Evolutionary conservation across 108 stramenopile genomes (phyloP).

Genomic region (Licmophora abbreviata): DNA sequence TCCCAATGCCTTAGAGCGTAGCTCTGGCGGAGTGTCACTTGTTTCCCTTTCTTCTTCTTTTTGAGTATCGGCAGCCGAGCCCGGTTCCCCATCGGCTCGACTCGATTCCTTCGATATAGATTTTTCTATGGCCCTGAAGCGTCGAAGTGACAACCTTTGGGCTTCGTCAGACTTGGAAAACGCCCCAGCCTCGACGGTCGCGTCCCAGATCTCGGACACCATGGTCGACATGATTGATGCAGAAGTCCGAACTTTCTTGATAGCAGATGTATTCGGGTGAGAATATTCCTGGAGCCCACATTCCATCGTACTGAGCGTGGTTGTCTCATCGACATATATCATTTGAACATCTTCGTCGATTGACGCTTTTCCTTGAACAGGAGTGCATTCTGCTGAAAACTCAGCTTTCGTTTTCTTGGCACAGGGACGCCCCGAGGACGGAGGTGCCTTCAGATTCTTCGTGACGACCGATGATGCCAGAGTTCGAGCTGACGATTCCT

Average conservation of each 20-base stretch:
- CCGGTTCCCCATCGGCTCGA: too few relatives aligned
- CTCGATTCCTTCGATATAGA: too few relatives aligned
- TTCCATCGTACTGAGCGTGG: not conserved
- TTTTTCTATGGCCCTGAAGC: too few relatives aligned
- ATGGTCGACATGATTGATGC: slow-evolving; percentile 7
- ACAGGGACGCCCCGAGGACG: not conserved
- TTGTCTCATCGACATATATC: not conserved
- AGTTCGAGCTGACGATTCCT: slow-evolving; percentile 38
- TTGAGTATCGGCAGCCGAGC: too few relatives aligned
- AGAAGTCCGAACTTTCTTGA: not conserved
- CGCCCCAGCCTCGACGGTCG: not conserved
- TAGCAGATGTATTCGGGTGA: not conserved
- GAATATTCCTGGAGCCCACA: not conserved
- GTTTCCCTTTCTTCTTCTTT: too few relatives aligned
- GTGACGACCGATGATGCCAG: slow-evolving; percentile 17
- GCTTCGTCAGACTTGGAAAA: not conserved
- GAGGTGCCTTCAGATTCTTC: too few relatives aligned
- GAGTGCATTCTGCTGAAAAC: not conserved
- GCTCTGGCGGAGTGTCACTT: too few relatives aligned
- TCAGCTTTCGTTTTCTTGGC: not conserved
- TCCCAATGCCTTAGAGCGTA: too few relatives aligned
- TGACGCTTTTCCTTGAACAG: not conserved
- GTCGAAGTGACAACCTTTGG: not conserved
- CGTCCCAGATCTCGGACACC: slow-evolving; percentile 2
- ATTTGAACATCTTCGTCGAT: too few relatives aligned